These are phyloP conservation scores for Pilatotrama ljubarskyi DNA, from an alignment of 768 basidiomycete species.

Conservation along the genomic window DNA sequence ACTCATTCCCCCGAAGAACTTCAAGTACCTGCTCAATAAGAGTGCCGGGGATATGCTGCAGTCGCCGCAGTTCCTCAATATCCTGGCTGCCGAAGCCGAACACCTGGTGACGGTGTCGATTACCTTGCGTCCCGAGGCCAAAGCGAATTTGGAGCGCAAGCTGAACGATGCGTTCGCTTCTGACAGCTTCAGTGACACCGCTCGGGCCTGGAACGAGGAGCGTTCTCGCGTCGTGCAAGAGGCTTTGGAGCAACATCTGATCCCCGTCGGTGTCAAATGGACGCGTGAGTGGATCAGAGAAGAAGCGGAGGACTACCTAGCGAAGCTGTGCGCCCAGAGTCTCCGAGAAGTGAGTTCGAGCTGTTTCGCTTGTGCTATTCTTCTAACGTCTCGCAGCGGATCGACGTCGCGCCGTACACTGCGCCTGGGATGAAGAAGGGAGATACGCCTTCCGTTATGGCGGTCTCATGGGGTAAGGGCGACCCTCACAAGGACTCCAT, in stretches of 20 bases:
- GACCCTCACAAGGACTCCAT: slow-evolving; percentile 92
- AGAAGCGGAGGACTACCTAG: slow-evolving; percentile 85
- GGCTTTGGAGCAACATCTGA: slow-evolving; percentile 75
- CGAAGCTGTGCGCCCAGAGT: slow-evolving; percentile 61
- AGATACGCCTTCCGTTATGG: slow-evolving; percentile 76
- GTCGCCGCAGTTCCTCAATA: slow-evolving; percentile 82
- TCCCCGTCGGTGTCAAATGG: slow-evolving; percentile 88
- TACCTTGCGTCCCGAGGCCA: slow-evolving; percentile 59
- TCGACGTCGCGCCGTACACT: slow-evolving; percentile 78
- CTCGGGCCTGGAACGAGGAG: slow-evolving; percentile 89
- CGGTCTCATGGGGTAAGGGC: slow-evolving; percentile 93
- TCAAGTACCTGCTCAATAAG: slow-evolving; percentile 91
- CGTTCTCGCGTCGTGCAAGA: slow-evolving; percentile 77
- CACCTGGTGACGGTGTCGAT: slow-evolving; percentile 80
- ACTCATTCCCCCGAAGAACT: slow-evolving; percentile 54
- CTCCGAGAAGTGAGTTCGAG: slow-evolving; percentile 64
- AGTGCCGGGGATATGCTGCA: slow-evolving; percentile 68
- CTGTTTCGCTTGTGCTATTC: background rate
- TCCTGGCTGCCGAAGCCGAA: slow-evolving; percentile 88
- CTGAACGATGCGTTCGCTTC: slow-evolving; percentile 84
- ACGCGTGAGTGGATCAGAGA: slow-evolving; percentile 84
- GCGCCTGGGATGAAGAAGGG: slow-evolving; percentile 65
- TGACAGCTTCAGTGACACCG: slow-evolving; percentile 80
- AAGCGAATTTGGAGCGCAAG: slow-evolving; percentile 67
- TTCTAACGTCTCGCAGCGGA: slow-evolving; percentile 50